A percentile compares a stretch with the other conserved stretches of the same genome.
Conservation (phyloP, 495 filamentous ascomycete species). For the Oleoguttula mirabilis region DNA sequence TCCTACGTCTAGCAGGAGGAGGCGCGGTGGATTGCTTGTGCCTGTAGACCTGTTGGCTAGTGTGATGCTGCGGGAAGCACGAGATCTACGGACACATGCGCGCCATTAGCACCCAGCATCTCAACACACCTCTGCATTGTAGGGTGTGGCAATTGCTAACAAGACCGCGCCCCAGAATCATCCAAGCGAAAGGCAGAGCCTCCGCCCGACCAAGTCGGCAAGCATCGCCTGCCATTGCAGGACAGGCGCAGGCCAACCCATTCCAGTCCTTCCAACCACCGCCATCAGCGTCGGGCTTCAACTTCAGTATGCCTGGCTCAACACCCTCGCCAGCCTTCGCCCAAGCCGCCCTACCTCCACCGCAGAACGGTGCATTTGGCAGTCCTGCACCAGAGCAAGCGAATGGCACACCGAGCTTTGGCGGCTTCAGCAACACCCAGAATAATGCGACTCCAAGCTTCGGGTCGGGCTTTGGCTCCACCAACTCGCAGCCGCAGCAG, state of each 20-base stretch:
- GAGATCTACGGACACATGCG: too few species aligned
- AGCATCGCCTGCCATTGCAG: constrained; percentile 6
- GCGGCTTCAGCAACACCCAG: constrained; percentile 10
- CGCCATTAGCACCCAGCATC: too few species aligned
- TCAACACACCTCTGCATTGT: too few species aligned
- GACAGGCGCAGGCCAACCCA: constrained; percentile 1
- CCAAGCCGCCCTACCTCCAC: background rate
- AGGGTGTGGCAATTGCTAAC: too few species aligned
- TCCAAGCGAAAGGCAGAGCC: constrained; percentile 5
- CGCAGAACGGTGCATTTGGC: constrained; percentile 6
- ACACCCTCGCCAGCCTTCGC: constrained; percentile 6
- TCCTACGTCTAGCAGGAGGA: too few species aligned
- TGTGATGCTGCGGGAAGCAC: too few species aligned
- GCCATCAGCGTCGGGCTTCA: constrained; percentile 13
- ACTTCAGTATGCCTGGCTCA: constrained; percentile 11
- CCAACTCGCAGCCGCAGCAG: constrained; percentile 8
- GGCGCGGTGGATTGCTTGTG: too few species aligned
- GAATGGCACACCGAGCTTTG: constrained; percentile 14
- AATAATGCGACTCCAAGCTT: constrained; percentile 2
- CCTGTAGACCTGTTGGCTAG: too few species aligned
- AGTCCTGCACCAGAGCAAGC: background rate
- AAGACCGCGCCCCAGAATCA: constrained; percentile 8
- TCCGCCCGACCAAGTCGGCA: constrained; percentile 4
- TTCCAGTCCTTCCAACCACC: constrained; percentile 15
- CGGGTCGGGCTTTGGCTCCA: constrained; percentile 4